Percentiles rank a stretch among this genome's conserved stretches.
Evolutionary conservation across 441 rosid genomes (phyloP).

Genomic region (Adansonia madagascariensis): DNA sequence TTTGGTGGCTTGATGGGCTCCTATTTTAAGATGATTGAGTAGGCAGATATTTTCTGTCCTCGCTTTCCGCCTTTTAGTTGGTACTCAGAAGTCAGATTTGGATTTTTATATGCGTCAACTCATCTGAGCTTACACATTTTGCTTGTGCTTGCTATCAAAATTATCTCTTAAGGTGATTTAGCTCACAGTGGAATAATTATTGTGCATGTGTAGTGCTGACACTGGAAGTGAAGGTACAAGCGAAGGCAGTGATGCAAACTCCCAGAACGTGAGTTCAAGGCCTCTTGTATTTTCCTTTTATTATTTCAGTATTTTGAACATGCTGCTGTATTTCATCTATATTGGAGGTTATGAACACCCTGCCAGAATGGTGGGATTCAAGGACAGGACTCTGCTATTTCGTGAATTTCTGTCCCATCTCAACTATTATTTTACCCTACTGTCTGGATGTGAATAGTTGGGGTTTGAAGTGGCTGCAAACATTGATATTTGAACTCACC

Average conservation of each 20-base stretch:
- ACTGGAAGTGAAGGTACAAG: slow-evolving; percentile 90
- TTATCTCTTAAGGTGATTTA: slow-evolving; percentile 15
- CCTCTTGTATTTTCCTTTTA: slow-evolving; percentile 22
- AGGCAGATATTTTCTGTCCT: not conserved
- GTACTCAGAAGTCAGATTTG: slow-evolving; percentile 1
- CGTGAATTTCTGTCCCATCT: not conserved
- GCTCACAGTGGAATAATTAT: slow-evolving; percentile 37
- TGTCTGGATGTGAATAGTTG: slow-evolving; percentile 10
- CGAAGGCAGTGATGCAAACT: slow-evolving; percentile 92
- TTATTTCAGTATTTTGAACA: slow-evolving; percentile 22
- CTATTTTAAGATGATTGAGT: slow-evolving; percentile 15
- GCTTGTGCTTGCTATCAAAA: slow-evolving; percentile 18
- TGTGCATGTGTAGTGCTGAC: slow-evolving; percentile 62
- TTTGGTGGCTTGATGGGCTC: slow-evolving; percentile 4
- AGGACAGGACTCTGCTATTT: slow-evolving; percentile 11
- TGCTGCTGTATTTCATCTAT: slow-evolving; percentile 8
- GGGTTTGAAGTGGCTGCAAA: slow-evolving; percentile 3
- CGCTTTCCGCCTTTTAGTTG: slow-evolving; percentile 12
- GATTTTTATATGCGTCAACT: slow-evolving; percentile 4
- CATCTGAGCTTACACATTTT: slow-evolving; percentile 16
- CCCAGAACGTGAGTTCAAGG: slow-evolving; percentile 66
- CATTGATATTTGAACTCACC: not conserved
- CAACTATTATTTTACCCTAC: not conserved
- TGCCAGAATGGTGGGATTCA: slow-evolving; percentile 6
- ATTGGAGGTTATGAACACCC: slow-evolving; percentile 16